phyloP scores from a whole-genome alignment of 495 filamentous ascomycete species.

The Aspergillus nanangensis region DNA sequence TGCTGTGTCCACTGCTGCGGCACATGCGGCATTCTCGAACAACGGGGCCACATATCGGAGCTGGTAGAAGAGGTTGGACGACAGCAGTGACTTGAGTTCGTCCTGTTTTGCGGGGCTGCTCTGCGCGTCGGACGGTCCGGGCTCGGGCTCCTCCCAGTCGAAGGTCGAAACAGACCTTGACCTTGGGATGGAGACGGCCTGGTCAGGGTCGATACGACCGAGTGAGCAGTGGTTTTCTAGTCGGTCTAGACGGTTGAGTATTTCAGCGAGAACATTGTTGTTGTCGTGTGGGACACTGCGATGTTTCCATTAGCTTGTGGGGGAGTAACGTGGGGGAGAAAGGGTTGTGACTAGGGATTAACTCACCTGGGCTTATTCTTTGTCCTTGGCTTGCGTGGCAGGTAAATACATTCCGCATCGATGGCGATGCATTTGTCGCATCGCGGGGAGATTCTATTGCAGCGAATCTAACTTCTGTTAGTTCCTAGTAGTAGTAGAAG shows the following conservation, averaged over 20 bases:
- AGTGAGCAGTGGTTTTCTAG: conserved; percentile 17
- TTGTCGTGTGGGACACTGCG: not conserved
- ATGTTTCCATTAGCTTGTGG: not conserved
- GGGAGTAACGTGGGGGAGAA: too few relatives aligned
- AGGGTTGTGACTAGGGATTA: too few relatives aligned
- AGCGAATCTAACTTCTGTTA: conserved; percentile 15
- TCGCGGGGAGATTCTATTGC: conserved; percentile 14
- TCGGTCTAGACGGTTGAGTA: conserved; percentile 15
- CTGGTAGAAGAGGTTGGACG: conserved; percentile 15
- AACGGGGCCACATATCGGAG: conserved; percentile 6
- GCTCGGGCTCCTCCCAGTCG: too few relatives aligned
- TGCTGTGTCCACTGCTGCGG: conserved; percentile 9
- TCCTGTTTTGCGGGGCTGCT: conserved; percentile 6
- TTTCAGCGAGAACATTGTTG: conserved; percentile 10
- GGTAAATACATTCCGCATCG: conserved; percentile 11
- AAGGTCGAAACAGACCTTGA: conserved; percentile 1
- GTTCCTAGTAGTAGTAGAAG: too few relatives aligned
- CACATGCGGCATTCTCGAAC: conserved; percentile 11
- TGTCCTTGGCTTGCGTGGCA: conserved; percentile 12
- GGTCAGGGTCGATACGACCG: not conserved
- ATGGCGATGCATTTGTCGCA: conserved; percentile 17
- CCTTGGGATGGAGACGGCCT: conserved; percentile 3
- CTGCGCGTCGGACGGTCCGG: not conserved
- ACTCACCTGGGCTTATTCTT: too few relatives aligned
- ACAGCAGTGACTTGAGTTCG: conserved; percentile 1